Conservation (phyloP, 805 yeast genomes). For the Starmerella apis region DNA sequence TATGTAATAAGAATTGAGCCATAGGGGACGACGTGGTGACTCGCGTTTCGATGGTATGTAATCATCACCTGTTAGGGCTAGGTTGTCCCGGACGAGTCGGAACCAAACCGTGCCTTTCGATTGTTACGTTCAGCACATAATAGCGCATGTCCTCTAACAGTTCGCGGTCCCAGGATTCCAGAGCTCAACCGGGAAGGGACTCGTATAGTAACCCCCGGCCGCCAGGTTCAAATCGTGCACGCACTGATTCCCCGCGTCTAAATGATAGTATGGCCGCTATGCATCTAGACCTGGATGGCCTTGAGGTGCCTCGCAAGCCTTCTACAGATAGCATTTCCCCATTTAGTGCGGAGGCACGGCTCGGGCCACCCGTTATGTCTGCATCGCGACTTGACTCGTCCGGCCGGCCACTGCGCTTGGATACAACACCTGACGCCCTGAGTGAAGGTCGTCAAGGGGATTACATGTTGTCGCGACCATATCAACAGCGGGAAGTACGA, state of each 20-base stretch:
- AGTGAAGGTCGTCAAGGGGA: conserved; percentile 3
- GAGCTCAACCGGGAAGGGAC: background rate
- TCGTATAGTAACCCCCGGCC: background rate
- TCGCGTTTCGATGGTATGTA: background rate
- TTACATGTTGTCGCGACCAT: conserved; percentile 1
- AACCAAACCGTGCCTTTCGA: background rate
- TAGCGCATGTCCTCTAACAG: conserved; percentile 1
- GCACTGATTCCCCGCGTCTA: background rate
- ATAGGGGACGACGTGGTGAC: background rate
- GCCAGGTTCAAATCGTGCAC: background rate
- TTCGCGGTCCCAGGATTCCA: background rate
- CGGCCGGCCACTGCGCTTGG: conserved; percentile 11
- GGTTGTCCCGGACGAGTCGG: conserved; percentile 3
- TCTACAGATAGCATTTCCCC: conserved; percentile 3
- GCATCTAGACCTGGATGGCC: conserved; percentile 1
- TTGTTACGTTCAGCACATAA: background rate
- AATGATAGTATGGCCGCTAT: background rate
- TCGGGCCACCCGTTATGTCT: background rate
- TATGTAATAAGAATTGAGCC: too few relatives aligned
- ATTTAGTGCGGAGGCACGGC: conserved; percentile 3
- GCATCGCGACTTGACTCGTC: conserved; percentile 2
- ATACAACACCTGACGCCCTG: conserved; percentile 21
- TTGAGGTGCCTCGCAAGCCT: conserved; percentile 7
- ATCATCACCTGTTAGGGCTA: conserved; percentile 5
- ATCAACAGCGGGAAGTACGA: conserved; percentile 5